Evolutionary conservation across 2,329 filamentous ascomycete species (phyloP).

Genomic region (Aspergillus sp.): DNA sequence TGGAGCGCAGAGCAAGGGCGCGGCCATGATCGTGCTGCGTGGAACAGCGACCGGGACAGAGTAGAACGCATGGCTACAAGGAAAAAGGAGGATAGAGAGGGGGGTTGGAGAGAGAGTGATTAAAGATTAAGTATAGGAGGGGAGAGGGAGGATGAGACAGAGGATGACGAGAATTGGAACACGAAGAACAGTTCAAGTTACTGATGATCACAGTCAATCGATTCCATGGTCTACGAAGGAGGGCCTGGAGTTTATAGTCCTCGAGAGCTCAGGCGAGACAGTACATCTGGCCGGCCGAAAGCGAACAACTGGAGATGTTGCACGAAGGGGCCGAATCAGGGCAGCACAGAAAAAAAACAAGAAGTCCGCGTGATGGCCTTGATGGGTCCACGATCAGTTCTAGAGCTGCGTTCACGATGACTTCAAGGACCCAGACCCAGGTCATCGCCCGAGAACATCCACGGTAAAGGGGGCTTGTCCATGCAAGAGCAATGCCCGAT

Average conservation of each 20-base stretch:
- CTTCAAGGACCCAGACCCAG: slow-evolving; percentile 22
- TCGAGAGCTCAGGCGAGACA: slow-evolving; percentile 1
- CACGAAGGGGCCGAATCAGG: slow-evolving; percentile 12
- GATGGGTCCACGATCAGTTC: slow-evolving; percentile 15
- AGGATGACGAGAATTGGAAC: background rate
- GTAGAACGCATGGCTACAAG: slow-evolving; percentile 15
- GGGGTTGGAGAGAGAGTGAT: background rate
- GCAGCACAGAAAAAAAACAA: slow-evolving; percentile 16
- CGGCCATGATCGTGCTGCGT: slow-evolving; percentile 11
- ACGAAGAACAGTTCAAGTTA: background rate
- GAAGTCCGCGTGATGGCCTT: slow-evolving; percentile 23
- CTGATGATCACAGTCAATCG: background rate
- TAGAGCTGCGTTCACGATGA: slow-evolving; percentile 25
- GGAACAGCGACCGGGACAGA: slow-evolving; percentile 15
- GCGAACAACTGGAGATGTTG: slow-evolving; percentile 8
- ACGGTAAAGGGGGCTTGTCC: slow-evolving; percentile 17
- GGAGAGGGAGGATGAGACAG: background rate
- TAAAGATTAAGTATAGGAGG: slow-evolving; percentile 5
- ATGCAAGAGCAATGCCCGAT: slow-evolving; percentile 8
- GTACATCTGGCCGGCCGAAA: slow-evolving; percentile 15
- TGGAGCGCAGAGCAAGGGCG: slow-evolving; percentile 3
- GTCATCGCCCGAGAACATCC: slow-evolving; percentile 19
- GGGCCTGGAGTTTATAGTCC: slow-evolving; percentile 21
- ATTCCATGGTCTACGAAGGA: slow-evolving; percentile 2
- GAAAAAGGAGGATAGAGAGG: background rate